phyloP scores from a whole-genome alignment of 1,284 basidiomycete species.

The Leccinum subfulvum region DNA sequence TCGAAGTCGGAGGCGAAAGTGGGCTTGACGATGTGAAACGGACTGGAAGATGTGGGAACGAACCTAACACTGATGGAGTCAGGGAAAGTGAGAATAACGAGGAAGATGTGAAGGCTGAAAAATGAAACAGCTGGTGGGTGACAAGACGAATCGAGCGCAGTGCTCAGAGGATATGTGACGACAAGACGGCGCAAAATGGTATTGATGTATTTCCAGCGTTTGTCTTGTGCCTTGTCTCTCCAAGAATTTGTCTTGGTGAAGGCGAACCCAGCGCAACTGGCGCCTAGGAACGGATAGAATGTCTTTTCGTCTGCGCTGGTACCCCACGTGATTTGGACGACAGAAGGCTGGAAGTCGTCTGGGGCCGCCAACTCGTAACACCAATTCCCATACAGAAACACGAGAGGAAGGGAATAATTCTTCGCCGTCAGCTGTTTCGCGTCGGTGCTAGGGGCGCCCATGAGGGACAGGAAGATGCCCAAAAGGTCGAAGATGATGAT shows the following conservation, averaged over 20 bases:
- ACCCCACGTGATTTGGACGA: not conserved
- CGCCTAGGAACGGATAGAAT: not conserved
- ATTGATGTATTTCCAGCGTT: not conserved
- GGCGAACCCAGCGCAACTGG: not conserved
- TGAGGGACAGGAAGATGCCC: not conserved
- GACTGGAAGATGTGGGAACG: too few relatives aligned
- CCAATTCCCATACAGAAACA: not conserved
- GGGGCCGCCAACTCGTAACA: not conserved
- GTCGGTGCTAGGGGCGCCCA: not conserved
- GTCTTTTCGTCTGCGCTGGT: not conserved
- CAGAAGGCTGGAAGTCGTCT: not conserved
- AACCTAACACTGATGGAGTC: too few relatives aligned
- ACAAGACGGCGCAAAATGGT: not conserved
- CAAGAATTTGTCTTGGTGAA: not conserved
- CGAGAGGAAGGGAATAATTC: not conserved
- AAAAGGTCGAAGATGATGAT: not conserved
- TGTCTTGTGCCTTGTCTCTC: not conserved
- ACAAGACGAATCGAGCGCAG: too few relatives aligned
- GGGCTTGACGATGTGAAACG: too few relatives aligned
- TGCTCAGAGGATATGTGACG: too few relatives aligned
- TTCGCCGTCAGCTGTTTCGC: not conserved
- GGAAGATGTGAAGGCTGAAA: too few relatives aligned
- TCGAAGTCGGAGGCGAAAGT: too few relatives aligned
- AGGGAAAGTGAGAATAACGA: too few relatives aligned
- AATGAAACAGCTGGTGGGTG: too few relatives aligned